A percentile compares a stretch with the other conserved stretches of the same genome.
These are phyloP conservation scores for Cicer cuneatum DNA, from an alignment of 306 rosid genomes.

Conservation along the genomic window DNA sequence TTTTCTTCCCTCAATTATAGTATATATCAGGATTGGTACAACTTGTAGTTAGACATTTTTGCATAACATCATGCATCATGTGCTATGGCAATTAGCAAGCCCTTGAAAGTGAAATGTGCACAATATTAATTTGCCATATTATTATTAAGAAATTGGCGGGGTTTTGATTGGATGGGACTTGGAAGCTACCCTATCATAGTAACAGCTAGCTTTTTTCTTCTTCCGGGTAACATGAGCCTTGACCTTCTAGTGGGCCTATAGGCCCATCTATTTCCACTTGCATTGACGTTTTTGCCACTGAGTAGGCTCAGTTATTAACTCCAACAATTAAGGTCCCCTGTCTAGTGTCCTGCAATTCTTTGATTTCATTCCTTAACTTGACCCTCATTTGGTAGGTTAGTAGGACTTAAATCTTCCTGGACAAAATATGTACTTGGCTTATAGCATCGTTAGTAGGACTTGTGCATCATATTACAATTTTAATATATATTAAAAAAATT, in stretches of 20 bases:
- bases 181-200: slow-evolving; percentile 2
- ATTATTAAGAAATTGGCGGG: slow-evolving; percentile 16
- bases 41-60: slow-evolving; percentile 17
- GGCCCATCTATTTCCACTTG: slow-evolving; percentile 35
- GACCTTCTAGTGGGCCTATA: not conserved
- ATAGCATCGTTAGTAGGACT: too few relatives aligned
- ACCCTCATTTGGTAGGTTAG: not conserved
- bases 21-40: slow-evolving; percentile 31
- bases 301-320: slow-evolving; percentile 24
- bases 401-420: not conserved
- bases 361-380: slow-evolving; percentile 11
- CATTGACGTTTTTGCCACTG: slow-evolving; percentile 14
- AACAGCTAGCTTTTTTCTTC: slow-evolving; percentile 1
- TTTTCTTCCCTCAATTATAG: slow-evolving; percentile 37
- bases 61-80: slow-evolving; percentile 7
- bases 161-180: slow-evolving; percentile 26
- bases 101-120: slow-evolving; percentile 1
- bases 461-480: too few relatives aligned
- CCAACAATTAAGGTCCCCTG: slow-evolving; percentile 9
- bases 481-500: too few relatives aligned
- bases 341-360: not conserved
- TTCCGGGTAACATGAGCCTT: slow-evolving; percentile 4
- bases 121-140: not conserved
- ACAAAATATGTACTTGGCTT: not conserved
- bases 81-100: slow-evolving; percentile 2